Evolutionary conservation across 257 asterid species (phyloP).

Genomic region (Solanum tacnaense): DNA sequence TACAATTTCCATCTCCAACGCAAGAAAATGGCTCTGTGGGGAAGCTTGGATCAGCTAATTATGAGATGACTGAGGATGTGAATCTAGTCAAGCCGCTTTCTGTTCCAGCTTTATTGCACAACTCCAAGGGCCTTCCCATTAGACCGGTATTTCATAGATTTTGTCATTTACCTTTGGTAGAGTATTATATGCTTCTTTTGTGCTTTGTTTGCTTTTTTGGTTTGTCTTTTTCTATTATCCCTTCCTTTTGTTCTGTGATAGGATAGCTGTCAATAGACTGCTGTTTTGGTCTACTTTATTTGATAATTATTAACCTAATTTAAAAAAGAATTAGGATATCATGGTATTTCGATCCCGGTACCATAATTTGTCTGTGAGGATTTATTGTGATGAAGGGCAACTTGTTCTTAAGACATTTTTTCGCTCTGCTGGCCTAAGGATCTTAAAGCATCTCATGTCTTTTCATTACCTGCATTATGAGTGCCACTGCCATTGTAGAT

Average conservation of each 20-base stretch:
- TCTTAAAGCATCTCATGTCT: neutral
- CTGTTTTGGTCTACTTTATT: neutral
- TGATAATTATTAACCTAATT: neutral
- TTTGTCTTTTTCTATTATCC: neutral
- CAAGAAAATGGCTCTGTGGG: slow-evolving; percentile 33
- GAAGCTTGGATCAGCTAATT: slow-evolving; percentile 8
- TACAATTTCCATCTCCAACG: slow-evolving; percentile 33
- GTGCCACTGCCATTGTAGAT: neutral
- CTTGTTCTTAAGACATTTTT: neutral
- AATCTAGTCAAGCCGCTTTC: slow-evolving; percentile 27
- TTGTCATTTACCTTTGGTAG: neutral
- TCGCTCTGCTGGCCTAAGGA: neutral
- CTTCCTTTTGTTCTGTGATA: neutral
- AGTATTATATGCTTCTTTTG: neutral
- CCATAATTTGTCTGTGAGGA: neutral
- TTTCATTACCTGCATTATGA: neutral
- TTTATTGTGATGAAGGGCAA: neutral
- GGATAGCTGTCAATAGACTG: neutral
- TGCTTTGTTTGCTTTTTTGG: neutral
- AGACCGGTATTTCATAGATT: slow-evolving; percentile 53
- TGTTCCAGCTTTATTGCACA: slow-evolving; percentile 61
- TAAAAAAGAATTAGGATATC: neutral
- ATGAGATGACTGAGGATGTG: slow-evolving; percentile 36
- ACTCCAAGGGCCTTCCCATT: slow-evolving; percentile 89
- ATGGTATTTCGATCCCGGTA: neutral